Conservation (phyloP, 768 basidiomycete genomes). For the Tulasnella sp. region DNA sequence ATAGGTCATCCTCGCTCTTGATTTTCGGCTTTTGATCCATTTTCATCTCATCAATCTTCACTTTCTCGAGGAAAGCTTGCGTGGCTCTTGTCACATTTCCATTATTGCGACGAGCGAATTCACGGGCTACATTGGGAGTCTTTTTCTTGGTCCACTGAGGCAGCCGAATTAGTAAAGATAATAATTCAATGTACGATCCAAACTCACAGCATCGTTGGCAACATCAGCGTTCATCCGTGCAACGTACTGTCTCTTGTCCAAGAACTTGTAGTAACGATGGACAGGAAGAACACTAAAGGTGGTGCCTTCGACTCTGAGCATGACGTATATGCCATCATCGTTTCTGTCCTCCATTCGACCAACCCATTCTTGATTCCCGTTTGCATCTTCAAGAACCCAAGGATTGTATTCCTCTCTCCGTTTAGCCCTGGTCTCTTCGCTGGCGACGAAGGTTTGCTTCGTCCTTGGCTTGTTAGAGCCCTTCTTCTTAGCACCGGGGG, state of each 20-base stretch:
- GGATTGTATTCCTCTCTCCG: constrained; percentile 78
- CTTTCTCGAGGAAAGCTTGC: constrained; percentile 1
- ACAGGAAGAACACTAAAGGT: constrained; percentile 82
- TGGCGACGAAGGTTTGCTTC: constrained; percentile 67
- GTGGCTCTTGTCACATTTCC: constrained; percentile 12
- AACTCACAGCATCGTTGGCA: constrained; percentile 52
- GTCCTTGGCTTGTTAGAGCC: constrained; percentile 65
- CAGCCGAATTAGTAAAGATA: background rate
- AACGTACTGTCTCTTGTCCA: constrained; percentile 66
- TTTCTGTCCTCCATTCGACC: constrained; percentile 64
- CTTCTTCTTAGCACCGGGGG: constrained; percentile 41
- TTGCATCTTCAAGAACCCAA: constrained; percentile 81
- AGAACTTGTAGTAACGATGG: constrained; percentile 86
- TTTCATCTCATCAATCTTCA: constrained; percentile 2
- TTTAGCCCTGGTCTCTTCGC: constrained; percentile 64
- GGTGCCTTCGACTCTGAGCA: constrained; percentile 59
- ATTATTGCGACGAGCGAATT: constrained; percentile 1
- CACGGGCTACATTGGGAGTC: background rate
- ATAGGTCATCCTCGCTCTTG: constrained; percentile 42
- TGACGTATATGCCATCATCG: constrained; percentile 50
- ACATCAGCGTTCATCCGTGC: constrained; percentile 48
- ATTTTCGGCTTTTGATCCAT: background rate
- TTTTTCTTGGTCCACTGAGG: background rate
- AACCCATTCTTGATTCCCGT: constrained; percentile 59
- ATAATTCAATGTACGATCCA: background rate